A percentile compares a stretch with the other conserved stretches of the same genome.
Evolutionary conservation across 1,284 basidiomycete species (phyloP).

Genomic region (Cryptococcus maquisensis): DNA sequence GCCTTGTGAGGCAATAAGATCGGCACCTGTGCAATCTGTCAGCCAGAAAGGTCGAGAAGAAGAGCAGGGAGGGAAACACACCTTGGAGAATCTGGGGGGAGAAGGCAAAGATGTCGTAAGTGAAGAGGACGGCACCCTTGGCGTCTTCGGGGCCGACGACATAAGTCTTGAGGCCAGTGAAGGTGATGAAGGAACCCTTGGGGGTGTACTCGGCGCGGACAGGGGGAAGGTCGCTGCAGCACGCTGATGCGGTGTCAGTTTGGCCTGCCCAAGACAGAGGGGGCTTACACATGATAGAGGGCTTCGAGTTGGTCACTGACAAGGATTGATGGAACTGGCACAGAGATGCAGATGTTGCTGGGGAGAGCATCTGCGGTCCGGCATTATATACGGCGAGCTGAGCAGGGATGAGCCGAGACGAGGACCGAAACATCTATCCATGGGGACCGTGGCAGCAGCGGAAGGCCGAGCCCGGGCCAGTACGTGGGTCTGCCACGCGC

Average conservation of each 20-base stretch:
- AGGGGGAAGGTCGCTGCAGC: slow-evolving; percentile 51
- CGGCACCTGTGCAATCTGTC: slow-evolving; percentile 35
- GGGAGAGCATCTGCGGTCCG: too few relatives aligned
- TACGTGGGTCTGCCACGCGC: too few relatives aligned
- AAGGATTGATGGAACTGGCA: too few relatives aligned
- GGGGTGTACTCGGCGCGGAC: slow-evolving; percentile 52
- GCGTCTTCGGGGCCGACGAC: slow-evolving; percentile 35
- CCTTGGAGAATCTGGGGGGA: slow-evolving; percentile 52
- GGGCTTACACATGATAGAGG: too few relatives aligned
- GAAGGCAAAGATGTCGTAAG: slow-evolving; percentile 51
- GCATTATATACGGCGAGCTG: too few relatives aligned
- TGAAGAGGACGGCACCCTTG: slow-evolving; percentile 34
- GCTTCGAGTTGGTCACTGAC: too few relatives aligned
- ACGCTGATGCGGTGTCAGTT: slow-evolving; percentile 29
- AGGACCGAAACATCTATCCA: too few relatives aligned
- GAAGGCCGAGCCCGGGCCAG: too few relatives aligned
- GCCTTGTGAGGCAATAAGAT: slow-evolving; percentile 45
- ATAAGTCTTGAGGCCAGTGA: slow-evolving; percentile 48
- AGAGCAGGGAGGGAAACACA: slow-evolving; percentile 16
- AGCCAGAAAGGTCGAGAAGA: not conserved
- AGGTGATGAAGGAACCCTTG: slow-evolving; percentile 46
- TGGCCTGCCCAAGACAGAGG: too few relatives aligned
- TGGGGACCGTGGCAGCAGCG: too few relatives aligned
- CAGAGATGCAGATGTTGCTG: too few relatives aligned
- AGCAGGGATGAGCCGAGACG: too few relatives aligned